Percentiles rank a stretch among this genome's conserved stretches.
phyloP scores from a whole-genome alignment of 371 early-diverging fungal species.

The Capniomyces stellatus region DNA sequence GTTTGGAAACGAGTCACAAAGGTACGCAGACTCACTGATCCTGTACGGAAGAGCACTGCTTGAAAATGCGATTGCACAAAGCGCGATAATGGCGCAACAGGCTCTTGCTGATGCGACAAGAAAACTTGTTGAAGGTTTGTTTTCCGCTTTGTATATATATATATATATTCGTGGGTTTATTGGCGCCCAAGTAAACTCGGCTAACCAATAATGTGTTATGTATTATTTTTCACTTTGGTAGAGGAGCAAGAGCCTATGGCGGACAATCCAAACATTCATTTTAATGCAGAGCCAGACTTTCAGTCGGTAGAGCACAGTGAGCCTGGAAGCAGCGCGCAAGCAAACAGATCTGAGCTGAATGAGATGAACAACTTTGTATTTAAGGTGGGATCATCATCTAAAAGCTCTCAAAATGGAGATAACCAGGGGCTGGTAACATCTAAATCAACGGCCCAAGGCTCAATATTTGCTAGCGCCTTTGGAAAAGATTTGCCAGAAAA shows the following conservation, averaged over 20 bases:
- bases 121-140: not conserved
- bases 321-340: conserved; percentile 3
- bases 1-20: conserved; percentile 44
- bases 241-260: conserved; percentile 1
- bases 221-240: not conserved
- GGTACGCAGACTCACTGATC: conserved; percentile 59
- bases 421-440: not conserved
- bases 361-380: not conserved
- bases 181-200: too few species aligned
- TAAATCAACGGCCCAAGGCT: not conserved
- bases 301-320: conserved; percentile 7
- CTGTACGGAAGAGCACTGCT: conserved; percentile 63
- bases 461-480: not conserved
- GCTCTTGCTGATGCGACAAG: conserved; percentile 17
- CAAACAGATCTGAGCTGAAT: not conserved
- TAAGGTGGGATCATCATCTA: not conserved
- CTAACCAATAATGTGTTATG: not conserved
- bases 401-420: conserved; percentile 2
- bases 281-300: conserved; percentile 26
- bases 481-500: conserved; percentile 1
- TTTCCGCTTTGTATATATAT: too few species aligned
- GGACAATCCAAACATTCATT: conserved; percentile 13
- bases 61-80: conserved; percentile 54
- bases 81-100: conserved; percentile 39
- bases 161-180: too few species aligned